Conservation (phyloP, 768 basidiomycete species). For the Boletus rufocinnamomeus region DNA sequence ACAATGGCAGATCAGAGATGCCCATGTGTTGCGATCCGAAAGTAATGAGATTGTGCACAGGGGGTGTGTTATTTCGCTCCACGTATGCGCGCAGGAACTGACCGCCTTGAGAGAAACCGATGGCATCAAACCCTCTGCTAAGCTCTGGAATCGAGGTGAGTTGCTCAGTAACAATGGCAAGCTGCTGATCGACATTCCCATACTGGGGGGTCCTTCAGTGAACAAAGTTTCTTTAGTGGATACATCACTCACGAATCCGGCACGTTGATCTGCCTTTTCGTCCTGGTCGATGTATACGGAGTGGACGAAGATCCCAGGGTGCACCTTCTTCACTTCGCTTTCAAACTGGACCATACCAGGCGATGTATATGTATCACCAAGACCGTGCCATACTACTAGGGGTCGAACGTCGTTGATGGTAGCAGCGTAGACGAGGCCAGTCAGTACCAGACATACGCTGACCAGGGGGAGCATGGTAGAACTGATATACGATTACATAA, state of each 20-base stretch:
- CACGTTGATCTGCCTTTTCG: slow-evolving; percentile 60
- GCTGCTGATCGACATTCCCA: slow-evolving; percentile 73
- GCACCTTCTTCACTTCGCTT: slow-evolving; percentile 55
- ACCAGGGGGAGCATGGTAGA: slow-evolving; percentile 17
- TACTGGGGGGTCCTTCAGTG: slow-evolving; percentile 48
- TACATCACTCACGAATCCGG: slow-evolving; percentile 65
- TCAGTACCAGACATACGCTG: slow-evolving; percentile 20
- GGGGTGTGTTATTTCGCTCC: slow-evolving; percentile 72
- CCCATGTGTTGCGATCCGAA: slow-evolving; percentile 92
- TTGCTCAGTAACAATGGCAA: slow-evolving; percentile 65
- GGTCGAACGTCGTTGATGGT: slow-evolving; percentile 41
- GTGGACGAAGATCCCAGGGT: slow-evolving; percentile 79
- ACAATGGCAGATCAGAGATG: slow-evolving; percentile 71
- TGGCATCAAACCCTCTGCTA: slow-evolving; percentile 73
- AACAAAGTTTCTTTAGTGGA: background rate
- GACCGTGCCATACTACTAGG: slow-evolving; percentile 76
- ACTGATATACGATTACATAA: slow-evolving; percentile 7
- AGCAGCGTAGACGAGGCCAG: slow-evolving; percentile 13
- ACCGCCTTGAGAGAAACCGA: slow-evolving; percentile 89
- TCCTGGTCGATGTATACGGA: slow-evolving; percentile 68
- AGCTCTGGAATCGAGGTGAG: slow-evolving; percentile 66
- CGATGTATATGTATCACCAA: slow-evolving; percentile 80
- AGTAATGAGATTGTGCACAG: slow-evolving; percentile 78
- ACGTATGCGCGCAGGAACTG: slow-evolving; percentile 88
- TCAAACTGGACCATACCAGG: slow-evolving; percentile 72